Percentiles rank a stretch among this genome's conserved stretches.
phyloP scores from a whole-genome alignment of 495 filamentous ascomycete genomes.

The Letharia columbiana region DNA sequence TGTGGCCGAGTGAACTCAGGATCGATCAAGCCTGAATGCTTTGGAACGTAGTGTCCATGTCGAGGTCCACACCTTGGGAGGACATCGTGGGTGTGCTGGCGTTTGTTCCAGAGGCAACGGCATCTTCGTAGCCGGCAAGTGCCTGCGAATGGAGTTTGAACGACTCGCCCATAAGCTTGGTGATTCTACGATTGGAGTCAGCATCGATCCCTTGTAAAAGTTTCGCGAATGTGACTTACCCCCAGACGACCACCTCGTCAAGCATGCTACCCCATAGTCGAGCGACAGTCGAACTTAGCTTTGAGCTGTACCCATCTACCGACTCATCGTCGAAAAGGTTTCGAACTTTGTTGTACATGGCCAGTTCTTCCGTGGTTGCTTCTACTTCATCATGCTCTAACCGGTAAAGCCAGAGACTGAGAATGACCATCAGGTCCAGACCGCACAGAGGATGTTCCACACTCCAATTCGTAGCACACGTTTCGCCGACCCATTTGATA shows the following conservation, averaged over 20 bases:
- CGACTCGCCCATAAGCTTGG: constrained; percentile 93
- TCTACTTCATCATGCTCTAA: constrained; percentile 98
- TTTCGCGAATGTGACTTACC: constrained; percentile 46
- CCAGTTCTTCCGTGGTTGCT: constrained; percentile 80
- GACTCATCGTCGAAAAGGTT: constrained; percentile 86
- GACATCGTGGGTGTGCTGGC: constrained; percentile 26
- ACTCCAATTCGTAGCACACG: constrained; percentile 97
- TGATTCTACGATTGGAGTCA: constrained; percentile 64
- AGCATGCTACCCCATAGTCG: constrained; percentile 96
- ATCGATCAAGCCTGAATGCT: constrained; percentile 13
- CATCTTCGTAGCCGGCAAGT: constrained; percentile 87
- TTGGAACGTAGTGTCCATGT: constrained; percentile 24
- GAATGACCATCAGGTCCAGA: constrained; percentile 96
- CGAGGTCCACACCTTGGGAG: constrained; percentile 25
- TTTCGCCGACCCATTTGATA: constrained; percentile 95
- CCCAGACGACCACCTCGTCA: constrained; percentile 98
- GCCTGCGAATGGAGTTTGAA: constrained; percentile 96
- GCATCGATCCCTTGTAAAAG: constrained; percentile 28
- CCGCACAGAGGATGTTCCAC: constrained; percentile 96
- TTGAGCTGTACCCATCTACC: constrained; percentile 64
- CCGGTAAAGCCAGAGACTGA: constrained; percentile 95
- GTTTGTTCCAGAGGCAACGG: constrained; percentile 30
- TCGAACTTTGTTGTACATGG: constrained; percentile 92
- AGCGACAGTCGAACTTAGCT: constrained; percentile 87
- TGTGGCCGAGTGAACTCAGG: background rate